Conservation (phyloP, 1,139 yeast genomes). For the Tardiomyces blankii region DNA sequence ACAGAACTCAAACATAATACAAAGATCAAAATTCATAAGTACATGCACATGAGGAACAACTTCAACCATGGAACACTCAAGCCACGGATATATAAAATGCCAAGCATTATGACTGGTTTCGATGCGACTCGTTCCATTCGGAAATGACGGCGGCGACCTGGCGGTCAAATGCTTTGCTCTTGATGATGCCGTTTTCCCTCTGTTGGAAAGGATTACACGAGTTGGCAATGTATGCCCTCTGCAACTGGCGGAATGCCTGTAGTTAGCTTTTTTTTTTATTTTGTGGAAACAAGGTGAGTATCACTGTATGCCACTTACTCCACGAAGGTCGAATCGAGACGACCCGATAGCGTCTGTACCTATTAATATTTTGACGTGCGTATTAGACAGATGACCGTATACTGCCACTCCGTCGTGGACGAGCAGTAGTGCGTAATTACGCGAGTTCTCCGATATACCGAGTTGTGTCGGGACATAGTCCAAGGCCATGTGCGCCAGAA, state of each 20-base stretch:
- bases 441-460: conserved; percentile 14
- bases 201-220: conserved; percentile 30
- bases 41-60: no score
- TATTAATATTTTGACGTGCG: conserved; percentile 28
- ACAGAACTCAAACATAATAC: no score
- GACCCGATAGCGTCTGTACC: conserved; percentile 26
- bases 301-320: neutral
- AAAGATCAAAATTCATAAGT: no score
- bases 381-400: conserved; percentile 30
- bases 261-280: neutral
- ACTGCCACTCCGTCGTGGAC: conserved; percentile 34
- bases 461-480: conserved; percentile 27
- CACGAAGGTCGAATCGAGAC: conserved; percentile 16
- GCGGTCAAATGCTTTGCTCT: conserved; percentile 19
- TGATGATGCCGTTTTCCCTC: conserved; percentile 13
- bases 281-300: neutral
- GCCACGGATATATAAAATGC: no score
- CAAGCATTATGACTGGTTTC: no score
- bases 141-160: conserved; percentile 15
- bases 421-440: conserved; percentile 25
- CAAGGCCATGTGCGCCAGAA: conserved; percentile 32
- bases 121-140: conserved; percentile 14
- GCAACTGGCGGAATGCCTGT: conserved; percentile 21
- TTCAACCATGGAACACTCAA: no score
- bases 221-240: conserved; percentile 25